Base-by-base conservation (phyloP, 169 alveolate genomes). In the Pseudocohnilembus persalinus region DNA sequence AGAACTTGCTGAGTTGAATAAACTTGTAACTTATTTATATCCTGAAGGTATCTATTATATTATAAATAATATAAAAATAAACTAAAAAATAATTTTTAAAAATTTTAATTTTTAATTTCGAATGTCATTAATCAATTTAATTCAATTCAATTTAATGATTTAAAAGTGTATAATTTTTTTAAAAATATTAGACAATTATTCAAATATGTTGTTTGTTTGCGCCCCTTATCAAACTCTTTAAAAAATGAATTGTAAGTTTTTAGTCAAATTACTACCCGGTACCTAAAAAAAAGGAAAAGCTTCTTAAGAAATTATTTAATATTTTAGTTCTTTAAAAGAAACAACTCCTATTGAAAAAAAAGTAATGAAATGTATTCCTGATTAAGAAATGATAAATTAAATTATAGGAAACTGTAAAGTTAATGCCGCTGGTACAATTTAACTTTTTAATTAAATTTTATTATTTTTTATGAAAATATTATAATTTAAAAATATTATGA, bases 221-320 rank as follows among this genome's bases (percentile, higher is more conserved):
- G 94, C 93, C 35, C 96, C 96, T 16, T 92, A 90, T 73, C 35
- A 88, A 16, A 83, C 89, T 26, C 85, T 91, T 4, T 72, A 73
- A 1, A 73, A 87, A 28, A 73, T 73, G 29, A 86, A 81, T 64
- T 73, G 85, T 68, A 92, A 92, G 72, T 90, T 88, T 73, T 90
- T 87, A 73, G 91, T 90, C 31, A 92, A 92, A 35, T 73, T 92
- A 29, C 81, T 76, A 15, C 94, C 94, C 15, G 96, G 96, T 11
- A 81, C 92, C 27, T 68, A 85, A 28, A 92, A 92, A 74, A 85
- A 93, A 82, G 96, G 96, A 73, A 90, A 87, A 79, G 89, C 89
- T 79, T 85, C 82, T 6, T 78, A 79, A 78, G 75, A 78, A 6
- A 79, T 85, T 11, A 31, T 85, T 15, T 72, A 85, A 49, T 85